Base-by-base conservation (phyloP, 768 basidiomycete species). In the Inosperma sp. region DNA sequence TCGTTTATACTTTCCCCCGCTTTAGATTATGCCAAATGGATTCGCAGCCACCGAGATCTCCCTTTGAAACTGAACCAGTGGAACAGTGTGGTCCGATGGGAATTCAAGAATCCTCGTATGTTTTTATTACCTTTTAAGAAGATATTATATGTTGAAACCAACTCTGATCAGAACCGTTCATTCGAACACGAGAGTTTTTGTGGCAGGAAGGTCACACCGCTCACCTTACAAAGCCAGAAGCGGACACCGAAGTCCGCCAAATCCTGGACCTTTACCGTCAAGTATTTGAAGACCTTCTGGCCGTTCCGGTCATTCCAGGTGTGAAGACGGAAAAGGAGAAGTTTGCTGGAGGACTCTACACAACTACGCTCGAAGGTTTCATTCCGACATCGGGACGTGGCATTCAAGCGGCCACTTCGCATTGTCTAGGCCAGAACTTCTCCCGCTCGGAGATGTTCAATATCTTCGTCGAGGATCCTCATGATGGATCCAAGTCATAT, bases 131-230 rank as follows among this genome's bases (percentile, higher is more conserved):
- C 22, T 23, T 27, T 23, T 21, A 23, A 36, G 30, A 48, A 8
- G 9, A 26, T 48, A 25, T 3, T 16, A 2, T 21, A 39, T 19
- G 22, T 16, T 37, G 6, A 19, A 27, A 23, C 25, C 22, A 13
- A 4, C 29, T 35, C 30, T 9, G 25, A 17, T 5, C 65, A 90
- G 88, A 99, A 68, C 96, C 96, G 7, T 99, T 99, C 88, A 80
- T 99, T 30, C 93, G 96, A 49, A 98, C 96, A 2, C 90, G 96
- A 65, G 96, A 99, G 73, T 99, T 97, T 79, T 76, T 99, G n/a
- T 99, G 96, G 96, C 96, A 99, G 73, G 96, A 99, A 70, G 96
- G 96, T 30, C 96, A 99, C 73, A 98, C 96, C 7, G 95, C 96
- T 3, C 83, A 87, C 69, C 77, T 94, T 36, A 90, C 87, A 57